Evolutionary conservation across 805 yeast genomes (phyloP).

Genomic region (Starmerella floricola): DNA sequence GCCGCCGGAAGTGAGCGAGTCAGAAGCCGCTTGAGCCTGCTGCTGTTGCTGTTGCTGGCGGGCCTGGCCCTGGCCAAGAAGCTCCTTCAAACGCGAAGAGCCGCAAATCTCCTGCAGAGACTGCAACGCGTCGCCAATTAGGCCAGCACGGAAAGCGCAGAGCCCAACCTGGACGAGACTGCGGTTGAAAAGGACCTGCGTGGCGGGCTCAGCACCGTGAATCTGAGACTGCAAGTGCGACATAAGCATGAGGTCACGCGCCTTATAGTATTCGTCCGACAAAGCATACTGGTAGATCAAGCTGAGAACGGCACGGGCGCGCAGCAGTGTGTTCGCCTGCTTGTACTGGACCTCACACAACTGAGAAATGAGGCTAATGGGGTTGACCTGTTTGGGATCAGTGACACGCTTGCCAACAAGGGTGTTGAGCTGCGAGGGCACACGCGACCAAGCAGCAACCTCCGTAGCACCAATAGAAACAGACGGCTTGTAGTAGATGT

Average conservation of each 20-base stretch:
- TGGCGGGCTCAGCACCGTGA: conserved; percentile 67
- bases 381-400: conserved; percentile 29
- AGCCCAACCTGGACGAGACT: conserved; percentile 91
- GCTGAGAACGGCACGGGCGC: conserved; percentile 72
- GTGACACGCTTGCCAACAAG: conserved; percentile 29
- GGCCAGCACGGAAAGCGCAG: conserved; percentile 85
- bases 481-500: conserved; percentile 82
- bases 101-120: conserved; percentile 77
- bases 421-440: conserved; percentile 31
- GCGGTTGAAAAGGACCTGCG: conserved; percentile 90
- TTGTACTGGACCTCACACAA: conserved; percentile 54
- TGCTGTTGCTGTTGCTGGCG: conserved; percentile 35
- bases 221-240: conserved; percentile 77
- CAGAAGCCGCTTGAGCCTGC: neutral
- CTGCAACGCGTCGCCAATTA: conserved; percentile 76
- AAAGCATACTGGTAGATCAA: conserved; percentile 86
- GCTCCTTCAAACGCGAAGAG: conserved; percentile 75
- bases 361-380: conserved; percentile 46
- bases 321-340: conserved; percentile 55
- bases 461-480: conserved; percentile 61
- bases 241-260: conserved; percentile 76
- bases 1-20: conserved; percentile 1
- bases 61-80: conserved; percentile 82
- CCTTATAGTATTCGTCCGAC: conserved; percentile 68
- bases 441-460: conserved; percentile 55